Evolutionary conservation across 179 eudicot species (phyloP), one percentile per base, ranked within the genome.

Genomic region (Pouteria campechiana): DNA sequence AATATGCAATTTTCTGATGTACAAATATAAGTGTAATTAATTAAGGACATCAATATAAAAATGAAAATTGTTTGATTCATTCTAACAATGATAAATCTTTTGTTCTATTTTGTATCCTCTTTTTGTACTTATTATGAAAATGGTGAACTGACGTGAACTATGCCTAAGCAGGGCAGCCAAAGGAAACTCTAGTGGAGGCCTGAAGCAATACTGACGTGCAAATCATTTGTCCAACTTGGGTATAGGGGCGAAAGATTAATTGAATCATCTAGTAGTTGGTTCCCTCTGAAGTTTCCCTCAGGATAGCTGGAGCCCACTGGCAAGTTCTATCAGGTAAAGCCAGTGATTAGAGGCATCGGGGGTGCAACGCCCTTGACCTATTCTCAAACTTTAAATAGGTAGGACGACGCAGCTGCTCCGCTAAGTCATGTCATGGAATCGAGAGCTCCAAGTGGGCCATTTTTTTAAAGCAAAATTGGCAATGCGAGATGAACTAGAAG

Each of bases 401-500:
- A 39, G 46, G 56, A 51, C 37, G 46, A 38, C 10, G 17, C 17
- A 29, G 37, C 46, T 40, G 37, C 46, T 49, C 27, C 17, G 33
- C 37, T 49, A 44, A 49, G 44, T 22, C 34, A 23, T 10, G 52
- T 40, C 41, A 47, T 40, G 52, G 36, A 36, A 50, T 50, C 54
- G n/a, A 37, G 54, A 50, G 54, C 44, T 17, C 48, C 39, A 51
- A 40, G 31, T 51, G 57, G 57, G 57, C 47, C 57, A 51, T 40
- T 51, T 51, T 51, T 51, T 37, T 46, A 19, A 51, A 51, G 46
- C 39, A 51, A 47, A 51, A 41, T 47, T 52, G 39, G 57, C 48
- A 39, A 52, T 52, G 47, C 57, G 48, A 31, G 57, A 52, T 43
- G 58, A 60, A 60, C 63, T 39, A 55, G 43, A 52, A 67, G 58